These are phyloP conservation scores for Podospora anserina DNA, from an alignment of 495 filamentous ascomycete species.

Conservation along the genomic window DNA sequence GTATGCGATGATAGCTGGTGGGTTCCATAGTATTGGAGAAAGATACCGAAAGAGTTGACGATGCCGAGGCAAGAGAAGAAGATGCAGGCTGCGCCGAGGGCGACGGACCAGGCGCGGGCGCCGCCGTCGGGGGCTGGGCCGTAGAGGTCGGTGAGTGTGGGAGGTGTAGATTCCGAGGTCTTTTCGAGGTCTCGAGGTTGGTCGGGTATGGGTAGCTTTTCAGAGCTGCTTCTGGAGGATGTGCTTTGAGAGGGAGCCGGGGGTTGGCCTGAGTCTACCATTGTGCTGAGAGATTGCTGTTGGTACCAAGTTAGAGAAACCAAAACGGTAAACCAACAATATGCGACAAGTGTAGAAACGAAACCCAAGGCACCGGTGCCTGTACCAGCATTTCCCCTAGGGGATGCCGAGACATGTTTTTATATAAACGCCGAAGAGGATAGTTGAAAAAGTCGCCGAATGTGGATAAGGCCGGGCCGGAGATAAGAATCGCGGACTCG, in stretches of 20 bases:
- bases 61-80: slow-evolving; percentile 59
- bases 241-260: neutral
- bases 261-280: neutral
- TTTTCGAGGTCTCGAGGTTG: neutral
- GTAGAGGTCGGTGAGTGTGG: neutral
- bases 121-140: slow-evolving; percentile 28
- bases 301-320: neutral
- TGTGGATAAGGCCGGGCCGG: neutral
- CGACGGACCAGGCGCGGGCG: slow-evolving; percentile 27
- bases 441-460: neutral
- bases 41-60: slow-evolving; percentile 60
- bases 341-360: neutral
- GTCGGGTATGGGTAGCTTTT: neutral
- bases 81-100: slow-evolving; percentile 20
- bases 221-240: neutral
- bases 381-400: neutral
- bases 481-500: neutral
- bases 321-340: neutral
- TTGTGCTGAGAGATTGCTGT: neutral
- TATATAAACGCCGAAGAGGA: neutral
- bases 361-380: neutral
- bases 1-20: slow-evolving; percentile 47
- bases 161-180: neutral
- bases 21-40: slow-evolving; percentile 58
- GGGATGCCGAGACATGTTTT: neutral